Base-by-base conservation (phyloP, 331 rosid genomes). In the Quercus tomentella region DNA sequence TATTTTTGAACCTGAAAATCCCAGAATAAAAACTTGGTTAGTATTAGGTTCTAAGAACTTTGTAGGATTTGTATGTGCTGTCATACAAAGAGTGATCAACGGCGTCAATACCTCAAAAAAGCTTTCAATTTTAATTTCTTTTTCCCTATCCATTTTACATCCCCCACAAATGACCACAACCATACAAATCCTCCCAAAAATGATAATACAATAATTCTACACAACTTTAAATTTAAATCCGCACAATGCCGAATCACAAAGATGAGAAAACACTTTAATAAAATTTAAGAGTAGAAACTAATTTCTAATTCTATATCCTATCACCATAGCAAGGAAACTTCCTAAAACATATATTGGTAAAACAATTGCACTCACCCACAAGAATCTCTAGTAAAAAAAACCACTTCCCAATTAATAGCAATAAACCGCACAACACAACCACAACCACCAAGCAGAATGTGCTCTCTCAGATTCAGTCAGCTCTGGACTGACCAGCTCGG, bases 401-500 rank as follows among this genome's bases (percentile, higher is more conserved):
- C 7, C 57, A 77, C 30, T 70, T 73, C 72, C 68, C 12, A 52
- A 65, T 33, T 4, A 77, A 71, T 18, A 25, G 63, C 61, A 70
- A 65, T 61, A 68, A 28, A 12, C 37, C 17, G 20, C 67, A 45
- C 55, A 43, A 60, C 73, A 17, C 56, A 56, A 1, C 14, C 66
- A 45, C 55, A 43, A 60, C 69, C 63, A 17, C 56, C 58, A 1
- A 18, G n/a, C 51, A 25, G 21, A 81, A 70, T 43, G 60, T 35
- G 52, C 68, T 21, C 23, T 41, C 45, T 41, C 45, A 41, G 45
- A 30, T 71, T 81, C 76, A 86, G 20, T 86, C 92, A 22, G 90
- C 88, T 77, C 92, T 86, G 20, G 90, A 86, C 82, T 88, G 92
- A 12, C 90, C 92, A 26, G 92, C 88, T 75, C 92, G 92, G 35